Evolutionary conservation across 257 asterid species (phyloP), one percentile per base, ranked within the genome.

Genomic region (Jacaranda mimosifolia): DNA sequence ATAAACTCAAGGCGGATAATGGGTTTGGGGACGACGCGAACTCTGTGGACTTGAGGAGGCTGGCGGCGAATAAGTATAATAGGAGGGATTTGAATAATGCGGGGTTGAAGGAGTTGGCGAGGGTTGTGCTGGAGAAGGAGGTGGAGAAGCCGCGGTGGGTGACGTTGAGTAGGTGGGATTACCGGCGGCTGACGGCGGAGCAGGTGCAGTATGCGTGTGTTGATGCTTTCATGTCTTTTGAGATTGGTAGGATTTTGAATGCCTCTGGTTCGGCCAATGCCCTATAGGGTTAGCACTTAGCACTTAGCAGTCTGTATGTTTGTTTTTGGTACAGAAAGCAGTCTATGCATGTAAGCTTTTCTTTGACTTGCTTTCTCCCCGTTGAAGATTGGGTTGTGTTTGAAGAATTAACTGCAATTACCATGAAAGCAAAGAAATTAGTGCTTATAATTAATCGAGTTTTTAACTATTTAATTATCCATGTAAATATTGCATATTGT

Each of bases 171-270:
- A 6, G 42, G 17, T 87, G 91, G 91, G 86, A 82, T 36, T 3
- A 14, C 6, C 8, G 48, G 0, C 35, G 35, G 68, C 82, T 87
- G 17, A 43, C 49, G 62, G 18, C 10, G 36, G 77, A 67, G 7
- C 91, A 87, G 49, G 77, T 84, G 26, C 42, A 56, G 39, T 82
- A 79, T 68, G 90, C 85, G 10, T 45, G 58, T 26, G 49, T 83
- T 15, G 89, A 85, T 83, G 89, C 87, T 3, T 86, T 74, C 43
- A 66, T 75, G 39, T 77, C 82, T 6, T 85, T 71, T 12, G 78
- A 83, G 66, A 68, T 83, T 17, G 87, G 85, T 0, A 63, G 76
- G 65, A 8, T 60, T 9, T 10, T 80, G 82, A 55, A 39, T 3
- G 72, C 77, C 4, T 15, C 26, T 26, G 18, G 5, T 42, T 72